phyloP scores from a whole-genome alignment of 495 filamentous ascomycete genomes.

The Peziza echinospora region DNA sequence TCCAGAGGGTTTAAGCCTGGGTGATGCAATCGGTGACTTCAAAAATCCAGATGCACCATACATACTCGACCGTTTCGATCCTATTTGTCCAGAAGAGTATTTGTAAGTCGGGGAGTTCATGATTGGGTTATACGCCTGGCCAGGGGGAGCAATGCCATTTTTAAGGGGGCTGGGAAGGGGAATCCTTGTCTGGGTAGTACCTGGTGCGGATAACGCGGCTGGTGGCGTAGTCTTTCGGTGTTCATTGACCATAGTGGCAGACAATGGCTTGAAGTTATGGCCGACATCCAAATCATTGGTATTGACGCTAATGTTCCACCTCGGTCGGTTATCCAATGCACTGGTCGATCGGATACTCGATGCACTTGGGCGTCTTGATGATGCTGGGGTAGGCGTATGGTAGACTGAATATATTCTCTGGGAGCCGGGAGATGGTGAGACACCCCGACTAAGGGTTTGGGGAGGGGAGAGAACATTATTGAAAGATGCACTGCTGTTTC shows the following conservation, averaged over 20 bases:
- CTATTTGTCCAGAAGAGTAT: background rate
- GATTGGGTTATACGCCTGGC: background rate
- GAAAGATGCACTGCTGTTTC: background rate
- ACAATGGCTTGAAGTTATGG: conserved; percentile 46
- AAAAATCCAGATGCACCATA: background rate
- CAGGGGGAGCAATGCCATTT: conserved; percentile 7
- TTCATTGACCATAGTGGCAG: conserved; percentile 38
- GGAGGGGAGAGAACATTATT: background rate
- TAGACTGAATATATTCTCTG: background rate
- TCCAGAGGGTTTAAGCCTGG: too few species aligned
- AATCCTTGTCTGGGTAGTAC: conserved; percentile 12
- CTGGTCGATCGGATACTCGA: background rate
- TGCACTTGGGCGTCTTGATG: background rate
- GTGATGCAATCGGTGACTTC: background rate
- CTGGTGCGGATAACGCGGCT: conserved; percentile 6
- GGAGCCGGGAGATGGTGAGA: background rate
- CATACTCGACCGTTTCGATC: background rate
- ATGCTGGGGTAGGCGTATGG: background rate
- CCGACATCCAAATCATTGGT: conserved; percentile 43
- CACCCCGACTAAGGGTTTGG: background rate
- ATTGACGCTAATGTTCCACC: conserved; percentile 62
- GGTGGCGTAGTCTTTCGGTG: conserved; percentile 31
- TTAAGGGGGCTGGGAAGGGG: conserved; percentile 14
- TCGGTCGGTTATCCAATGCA: conserved; percentile 35
- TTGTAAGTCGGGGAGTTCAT: background rate